These are phyloP conservation scores for Exophiala bonariae DNA, from an alignment of 2,329 filamentous ascomycete species.

Conservation along the genomic window DNA sequence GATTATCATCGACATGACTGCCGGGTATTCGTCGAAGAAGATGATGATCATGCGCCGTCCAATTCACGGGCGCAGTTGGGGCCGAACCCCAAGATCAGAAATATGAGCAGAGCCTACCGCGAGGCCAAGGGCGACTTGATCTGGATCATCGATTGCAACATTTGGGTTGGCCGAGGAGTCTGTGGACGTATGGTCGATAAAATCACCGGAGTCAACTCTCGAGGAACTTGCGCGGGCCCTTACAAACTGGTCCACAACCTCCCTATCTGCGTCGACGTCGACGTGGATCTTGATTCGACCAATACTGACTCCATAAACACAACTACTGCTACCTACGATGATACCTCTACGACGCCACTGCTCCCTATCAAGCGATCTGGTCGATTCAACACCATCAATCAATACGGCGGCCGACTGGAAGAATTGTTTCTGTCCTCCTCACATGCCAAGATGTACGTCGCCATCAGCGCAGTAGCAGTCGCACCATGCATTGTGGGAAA, in stretches of 20 bases:
- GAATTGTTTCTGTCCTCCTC: constrained; percentile 92
- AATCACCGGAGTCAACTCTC: constrained; percentile 63
- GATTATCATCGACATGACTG: constrained; percentile 70
- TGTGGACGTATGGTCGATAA: constrained; percentile 87
- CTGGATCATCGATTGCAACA: constrained; percentile 95
- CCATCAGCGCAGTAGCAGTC: constrained; percentile 88
- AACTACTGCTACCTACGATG: constrained; percentile 12
- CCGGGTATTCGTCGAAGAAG: constrained; percentile 74
- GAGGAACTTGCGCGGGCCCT: constrained; percentile 49
- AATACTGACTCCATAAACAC: constrained; percentile 8
- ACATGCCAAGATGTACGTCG: constrained; percentile 96
- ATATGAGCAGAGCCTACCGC: constrained; percentile 89
- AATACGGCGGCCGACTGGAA: constrained; percentile 75
- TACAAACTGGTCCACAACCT: constrained; percentile 96
- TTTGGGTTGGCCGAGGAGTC: constrained; percentile 81
- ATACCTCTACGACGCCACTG: constrained; percentile 3
- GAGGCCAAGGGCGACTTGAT: constrained; percentile 85
- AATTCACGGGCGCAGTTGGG: constrained; percentile 61
- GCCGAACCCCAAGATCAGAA: constrained; percentile 97
- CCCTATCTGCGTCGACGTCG: constrained; percentile 80
- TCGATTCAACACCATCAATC: constrained; percentile 4
- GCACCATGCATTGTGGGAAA: constrained; percentile 96
- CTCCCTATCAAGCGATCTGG: not conserved
- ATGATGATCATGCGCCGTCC: constrained; percentile 63
- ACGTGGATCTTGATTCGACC: constrained; percentile 29